phyloP scores from a whole-genome alignment of 345 rosid species.

The Lepidium aucheri region DNA sequence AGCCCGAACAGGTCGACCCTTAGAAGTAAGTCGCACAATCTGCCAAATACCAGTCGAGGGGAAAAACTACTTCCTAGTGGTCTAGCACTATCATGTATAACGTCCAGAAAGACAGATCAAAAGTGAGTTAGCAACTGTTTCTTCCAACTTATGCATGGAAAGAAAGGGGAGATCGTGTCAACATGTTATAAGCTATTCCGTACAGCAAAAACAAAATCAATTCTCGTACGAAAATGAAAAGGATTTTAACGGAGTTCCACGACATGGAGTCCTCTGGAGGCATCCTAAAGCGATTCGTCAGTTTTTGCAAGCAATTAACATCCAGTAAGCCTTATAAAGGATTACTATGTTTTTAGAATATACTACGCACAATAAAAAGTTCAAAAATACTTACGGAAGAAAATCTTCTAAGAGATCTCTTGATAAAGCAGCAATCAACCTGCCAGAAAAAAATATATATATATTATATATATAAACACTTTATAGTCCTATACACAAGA shows the following conservation, averaged over 20 bases:
- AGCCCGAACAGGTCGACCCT: background rate
- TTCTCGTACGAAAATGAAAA: background rate
- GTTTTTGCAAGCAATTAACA: background rate
- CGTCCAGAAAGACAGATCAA: background rate
- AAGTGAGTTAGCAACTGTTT: background rate
- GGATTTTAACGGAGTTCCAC: background rate
- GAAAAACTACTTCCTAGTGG: background rate
- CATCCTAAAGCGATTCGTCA: background rate
- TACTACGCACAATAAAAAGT: background rate
- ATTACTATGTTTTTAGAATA: background rate
- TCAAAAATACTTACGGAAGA: slow-evolving; percentile 45
- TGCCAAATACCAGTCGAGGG: background rate
- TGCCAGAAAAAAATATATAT: slow-evolving; percentile 33
- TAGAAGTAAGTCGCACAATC: background rate
- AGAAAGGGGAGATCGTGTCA: background rate
- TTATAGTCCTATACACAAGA: background rate
- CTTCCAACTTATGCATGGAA: background rate
- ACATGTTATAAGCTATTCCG: background rate
- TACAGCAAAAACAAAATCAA: background rate
- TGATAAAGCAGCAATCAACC: slow-evolving; percentile 64
- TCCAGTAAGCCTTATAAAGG: background rate
- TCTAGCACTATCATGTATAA: background rate
- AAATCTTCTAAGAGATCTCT: slow-evolving; percentile 67
- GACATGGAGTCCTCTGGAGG: background rate
- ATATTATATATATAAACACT: too few species aligned